Evolutionary conservation across 108 stramenopile species (phyloP), one percentile per base, ranked within the genome.

Genomic region (Hondaea fermentalgiana): DNA sequence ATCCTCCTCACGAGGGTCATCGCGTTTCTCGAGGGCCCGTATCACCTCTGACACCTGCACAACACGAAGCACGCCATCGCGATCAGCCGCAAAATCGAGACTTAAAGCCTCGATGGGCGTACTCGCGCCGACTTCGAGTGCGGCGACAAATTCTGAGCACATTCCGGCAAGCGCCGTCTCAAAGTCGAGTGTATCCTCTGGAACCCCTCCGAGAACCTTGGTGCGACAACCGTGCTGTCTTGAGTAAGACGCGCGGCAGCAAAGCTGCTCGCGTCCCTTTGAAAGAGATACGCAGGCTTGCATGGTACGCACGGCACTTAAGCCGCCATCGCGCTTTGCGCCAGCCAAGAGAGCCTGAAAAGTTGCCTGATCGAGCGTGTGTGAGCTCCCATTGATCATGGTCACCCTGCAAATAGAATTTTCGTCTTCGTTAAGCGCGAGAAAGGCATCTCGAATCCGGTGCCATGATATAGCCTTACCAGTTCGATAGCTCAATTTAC

Each of bases 301-400:
- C n/a, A 83, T 55, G 19, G n/a, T 53, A 6, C 23, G 49, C 19
- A 83, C 76, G 10, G 76, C 76, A 12, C 23, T 25, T 6, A 83
- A 23, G n/a, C 76, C 76, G 45, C 76, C 76, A 23, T 83, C 76
- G 19, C 76, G 76, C 23, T 83, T 83, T 12, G 76, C 76, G n/a
- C 76, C 76, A 0, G 76, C 76, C 6, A 83, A 25, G 12, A 83
- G 76, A 12, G 76, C 76, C 23, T 53, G 51, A 4, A 83, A 83
- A 10, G 76, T 83, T n/a, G 76, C 25, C 14, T 4, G 45, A 45
- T 83, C 76, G 12, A 83, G n/a, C 0, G 16, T 83, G 10, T 83
- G 76, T 83, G 51, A 12, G 45, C 49, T 83, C 25, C 76, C 76
- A 35, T 83, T 83, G 19, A 21, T 0, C 76, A 83, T 28, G 14